A percentile compares a stretch with the other conserved stretches of the same genome.
phyloP scores from a whole-genome alignment of 1,139 yeast species.

The Pichia terricola region DNA sequence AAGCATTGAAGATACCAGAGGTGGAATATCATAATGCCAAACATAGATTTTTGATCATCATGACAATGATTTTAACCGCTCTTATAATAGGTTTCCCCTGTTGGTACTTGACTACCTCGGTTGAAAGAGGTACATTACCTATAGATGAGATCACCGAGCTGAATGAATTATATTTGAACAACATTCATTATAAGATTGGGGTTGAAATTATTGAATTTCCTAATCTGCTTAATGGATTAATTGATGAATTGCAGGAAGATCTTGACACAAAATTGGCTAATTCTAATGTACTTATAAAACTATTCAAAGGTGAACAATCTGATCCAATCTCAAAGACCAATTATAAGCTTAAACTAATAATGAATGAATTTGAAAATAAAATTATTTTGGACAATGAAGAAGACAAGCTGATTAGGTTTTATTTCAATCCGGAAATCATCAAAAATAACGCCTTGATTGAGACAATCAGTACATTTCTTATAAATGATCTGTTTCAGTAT shows the following conservation, averaged over 20 bases:
- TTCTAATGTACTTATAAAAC: conserved; percentile 2
- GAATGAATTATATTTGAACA: conserved; percentile 8
- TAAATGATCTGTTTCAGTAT: conserved; percentile 30
- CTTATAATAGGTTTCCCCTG: conserved; percentile 61
- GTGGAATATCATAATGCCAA: not conserved
- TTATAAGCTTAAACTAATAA: conserved; percentile 23
- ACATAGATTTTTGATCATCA: conserved; percentile 13
- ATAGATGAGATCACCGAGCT: conserved; percentile 40
- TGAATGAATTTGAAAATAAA: conserved; percentile 21
- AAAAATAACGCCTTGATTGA: conserved; percentile 28
- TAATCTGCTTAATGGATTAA: conserved; percentile 23
- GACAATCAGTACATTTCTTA: conserved; percentile 28
- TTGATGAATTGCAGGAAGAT: conserved; percentile 27
- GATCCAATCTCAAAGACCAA: conserved; percentile 8
- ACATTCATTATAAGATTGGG: conserved; percentile 38
- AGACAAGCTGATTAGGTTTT: conserved; percentile 26
- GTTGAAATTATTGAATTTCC: conserved; percentile 35
- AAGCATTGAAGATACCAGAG: not conserved
- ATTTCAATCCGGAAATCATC: conserved; percentile 26
- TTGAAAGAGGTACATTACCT: conserved; percentile 71
- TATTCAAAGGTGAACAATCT: conserved; percentile 1
- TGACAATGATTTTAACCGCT: conserved; percentile 27
- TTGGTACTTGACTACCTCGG: conserved; percentile 61
- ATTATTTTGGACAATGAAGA: conserved; percentile 29
- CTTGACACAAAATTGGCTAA: conserved; percentile 21